A percentile compares a stretch with the other conserved stretches of the same genome.
These are phyloP conservation scores for Diaporthe humulicola DNA, from an alignment of 2,329 filamentous ascomycete genomes.

Conservation along the genomic window DNA sequence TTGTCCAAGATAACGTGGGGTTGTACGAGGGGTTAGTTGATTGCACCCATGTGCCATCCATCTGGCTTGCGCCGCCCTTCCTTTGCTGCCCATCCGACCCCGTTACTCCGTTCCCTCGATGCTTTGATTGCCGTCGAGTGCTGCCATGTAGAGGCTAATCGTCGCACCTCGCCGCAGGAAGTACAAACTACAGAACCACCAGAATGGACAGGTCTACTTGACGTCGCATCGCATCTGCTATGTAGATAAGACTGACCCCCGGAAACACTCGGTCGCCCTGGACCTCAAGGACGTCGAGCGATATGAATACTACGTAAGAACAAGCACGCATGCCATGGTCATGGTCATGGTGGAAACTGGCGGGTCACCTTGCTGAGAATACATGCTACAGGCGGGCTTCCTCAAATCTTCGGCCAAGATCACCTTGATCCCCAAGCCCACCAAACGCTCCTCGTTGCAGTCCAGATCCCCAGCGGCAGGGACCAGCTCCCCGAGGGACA, in stretches of 20 bases:
- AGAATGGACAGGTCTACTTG: constrained; percentile 96
- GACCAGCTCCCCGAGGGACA: constrained; percentile 59
- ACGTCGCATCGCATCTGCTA: constrained; percentile 97
- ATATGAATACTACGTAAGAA: constrained; percentile 85
- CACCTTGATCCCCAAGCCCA: constrained; percentile 85
- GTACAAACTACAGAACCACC: constrained; percentile 93
- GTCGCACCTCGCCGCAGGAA: constrained; percentile 70
- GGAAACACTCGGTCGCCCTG: constrained; percentile 85
- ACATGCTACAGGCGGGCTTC: constrained; percentile 78
- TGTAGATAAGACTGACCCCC: constrained; percentile 88
- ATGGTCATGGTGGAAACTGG: too few species aligned
- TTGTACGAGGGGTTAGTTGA: constrained; percentile 91
- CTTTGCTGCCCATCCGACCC: constrained; percentile 39
- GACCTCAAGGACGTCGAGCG: constrained; percentile 93
- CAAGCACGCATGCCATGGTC: neutral
- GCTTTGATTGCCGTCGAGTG: neutral
- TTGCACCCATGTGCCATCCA: constrained; percentile 30
- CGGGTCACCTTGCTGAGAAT: constrained; percentile 42
- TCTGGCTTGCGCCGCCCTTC: neutral
- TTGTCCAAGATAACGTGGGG: constrained; percentile 97
- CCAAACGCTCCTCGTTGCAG: constrained; percentile 74
- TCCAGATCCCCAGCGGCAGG: constrained; percentile 64
- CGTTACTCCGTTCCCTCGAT: constrained; percentile 28
- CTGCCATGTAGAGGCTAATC: neutral
- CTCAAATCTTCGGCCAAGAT: constrained; percentile 96